A percentile compares a stretch with the other conserved stretches of the same genome.
Conservation (phyloP, 2,329 filamentous ascomycete species). For the Parastagonospora nodorum region DNA sequence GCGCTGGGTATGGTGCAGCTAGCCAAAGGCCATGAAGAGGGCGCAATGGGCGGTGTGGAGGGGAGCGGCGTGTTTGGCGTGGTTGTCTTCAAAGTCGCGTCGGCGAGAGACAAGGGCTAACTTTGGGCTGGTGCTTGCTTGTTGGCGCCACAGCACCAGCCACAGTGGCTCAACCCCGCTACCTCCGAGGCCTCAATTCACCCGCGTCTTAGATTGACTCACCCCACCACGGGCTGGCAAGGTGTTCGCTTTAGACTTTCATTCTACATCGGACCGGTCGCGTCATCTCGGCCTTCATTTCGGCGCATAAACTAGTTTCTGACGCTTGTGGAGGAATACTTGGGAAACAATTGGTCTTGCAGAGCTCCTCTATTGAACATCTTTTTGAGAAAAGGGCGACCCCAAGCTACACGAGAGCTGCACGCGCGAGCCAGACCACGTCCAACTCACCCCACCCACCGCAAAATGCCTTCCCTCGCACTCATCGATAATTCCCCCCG, state of each 20-base stretch:
- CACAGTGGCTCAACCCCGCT: background rate
- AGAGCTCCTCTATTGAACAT: no score
- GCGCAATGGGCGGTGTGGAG: slow-evolving; percentile 15
- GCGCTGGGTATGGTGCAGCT: slow-evolving; percentile 33
- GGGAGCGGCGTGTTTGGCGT: slow-evolving; percentile 28
- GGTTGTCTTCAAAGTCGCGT: slow-evolving; percentile 23
- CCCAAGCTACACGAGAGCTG: background rate
- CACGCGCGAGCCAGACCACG: background rate
- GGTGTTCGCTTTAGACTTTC: no score
- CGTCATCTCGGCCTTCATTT: no score
- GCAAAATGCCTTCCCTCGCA: slow-evolving; percentile 51
- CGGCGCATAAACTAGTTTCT: no score
- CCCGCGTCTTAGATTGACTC: slow-evolving; percentile 21
- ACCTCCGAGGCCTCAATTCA: slow-evolving; percentile 2
- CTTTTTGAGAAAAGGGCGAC: background rate
- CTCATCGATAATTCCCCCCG: slow-evolving; percentile 84
- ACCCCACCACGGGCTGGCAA: slow-evolving; percentile 10
- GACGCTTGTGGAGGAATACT: no score
- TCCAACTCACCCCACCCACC: background rate
- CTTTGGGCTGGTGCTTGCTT: background rate
- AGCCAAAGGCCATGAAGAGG: slow-evolving; percentile 42
- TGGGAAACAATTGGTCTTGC: no score
- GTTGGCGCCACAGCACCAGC: slow-evolving; percentile 4
- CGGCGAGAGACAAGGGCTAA: slow-evolving; percentile 15
- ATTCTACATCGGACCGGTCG: no score